Base-by-base conservation (phyloP, 495 filamentous ascomycete genomes). In the Aspergillus campestris region DNA sequence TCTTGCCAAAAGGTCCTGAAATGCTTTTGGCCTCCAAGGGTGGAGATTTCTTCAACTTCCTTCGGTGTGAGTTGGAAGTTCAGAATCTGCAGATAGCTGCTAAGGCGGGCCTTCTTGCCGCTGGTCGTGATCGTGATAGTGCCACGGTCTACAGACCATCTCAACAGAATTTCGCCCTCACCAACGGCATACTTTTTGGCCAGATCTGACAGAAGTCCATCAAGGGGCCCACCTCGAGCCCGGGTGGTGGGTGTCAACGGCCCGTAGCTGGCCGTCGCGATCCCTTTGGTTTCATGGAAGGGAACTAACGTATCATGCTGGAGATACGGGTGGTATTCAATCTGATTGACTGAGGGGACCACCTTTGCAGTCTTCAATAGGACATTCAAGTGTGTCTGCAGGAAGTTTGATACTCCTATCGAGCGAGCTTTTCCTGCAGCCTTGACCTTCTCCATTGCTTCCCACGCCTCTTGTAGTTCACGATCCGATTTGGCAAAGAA, bases 291-390 rank as follows among this genome's bases (percentile, higher is more conserved):
- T 53, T 78, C 73, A 45, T 84, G 80, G 62, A 76, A 87, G 5
- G 66, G 61, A 5, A 94, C 33, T 11, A 94, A 71, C n/a, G 66
- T 62, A 3, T 67, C 67, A 59, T 83, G 88, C 61, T 94, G 89
- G 31, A 95, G 72, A 60, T 95, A 94, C 0, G 87, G 84, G 55
- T 94, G 86, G 55, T 78, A 91, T 63, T 95, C 88, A 49, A 94
- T 86, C 70, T 94, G 89, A 64, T 95, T 94, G 54, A 89, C 74
- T 2, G 71, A 79, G 0, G 89, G 89, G 9, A 69, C 58, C 14
- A 78, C 58, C 34, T 69, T 79, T 13, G 84, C 82, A 0, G 79
- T 86, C 44, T 78, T 62, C 9, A 94, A 62, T 32, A 83, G 75
- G 2, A 74, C 71, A 54, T 88, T 77, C 12, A 95, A 68, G 55